Evolutionary conservation across 805 yeast genomes (phyloP), one percentile per base, ranked within the genome.

Genomic region (Tetrapisispora pingtungensis): DNA sequence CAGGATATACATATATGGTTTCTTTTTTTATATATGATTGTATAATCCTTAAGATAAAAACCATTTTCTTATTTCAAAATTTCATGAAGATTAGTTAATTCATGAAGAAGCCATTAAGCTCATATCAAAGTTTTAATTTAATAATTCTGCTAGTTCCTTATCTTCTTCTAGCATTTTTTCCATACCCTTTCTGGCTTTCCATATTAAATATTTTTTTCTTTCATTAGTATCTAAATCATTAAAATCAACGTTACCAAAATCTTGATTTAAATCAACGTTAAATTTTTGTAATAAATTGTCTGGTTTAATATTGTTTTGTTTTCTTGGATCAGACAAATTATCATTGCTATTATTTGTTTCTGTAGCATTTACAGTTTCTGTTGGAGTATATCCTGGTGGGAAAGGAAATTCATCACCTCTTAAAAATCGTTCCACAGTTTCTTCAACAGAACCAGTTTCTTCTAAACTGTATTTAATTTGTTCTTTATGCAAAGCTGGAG

Each of bases 391-490:
- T 4, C 66, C 73, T 5, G 76, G 74, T 7, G 85, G 82, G 46
- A 62, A 66, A 17, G 87, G 85, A 42, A 82, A 71, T 14, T 66
- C 65, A 12, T 83, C 81, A 33, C 72, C 76, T 42, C 74, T 73
- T 58, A 90, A 69, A 50, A 75, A 80, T 36, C 41, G 72, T 42
- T 87, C 84, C 10, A 88, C 80, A 0, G 97, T 89, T 8, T 64
- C 74, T 60, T 86, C 89, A 1, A 89, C 89, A 7, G 84, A 80
- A 0, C 95, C 94, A 0, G 93, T 78, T 47, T 77, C 70, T 55
- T 80, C 78, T 49, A 93, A 72, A 59, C 84, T 95, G 49, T 71
- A 70, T 48, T 80, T 70, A 48, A 93, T 86, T 58, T 84, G 94
- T 7, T 75, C 84, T 4, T 65, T 72, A 1, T 84, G 70, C 28